These are phyloP conservation scores for Botryosphaeria dothidea DNA, from an alignment of 2,329 filamentous ascomycete species.

Conservation along the genomic window DNA sequence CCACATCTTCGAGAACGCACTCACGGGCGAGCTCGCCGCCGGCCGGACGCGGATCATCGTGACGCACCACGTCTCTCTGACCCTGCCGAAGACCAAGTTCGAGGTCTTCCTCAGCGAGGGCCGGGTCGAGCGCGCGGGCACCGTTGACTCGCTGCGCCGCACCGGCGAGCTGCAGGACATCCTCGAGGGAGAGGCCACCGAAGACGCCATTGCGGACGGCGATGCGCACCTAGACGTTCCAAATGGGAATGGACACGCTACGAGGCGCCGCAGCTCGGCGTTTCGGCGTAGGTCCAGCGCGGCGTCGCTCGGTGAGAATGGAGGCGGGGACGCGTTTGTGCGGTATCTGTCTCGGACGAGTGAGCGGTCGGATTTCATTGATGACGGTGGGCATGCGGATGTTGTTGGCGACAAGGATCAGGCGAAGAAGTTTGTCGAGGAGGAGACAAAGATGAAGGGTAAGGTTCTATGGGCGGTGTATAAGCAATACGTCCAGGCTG, in stretches of 20 bases:
- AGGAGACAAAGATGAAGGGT: conserved; percentile 71
- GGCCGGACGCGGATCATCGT: conserved; percentile 76
- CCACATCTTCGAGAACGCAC: conserved; percentile 74
- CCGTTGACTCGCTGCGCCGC: conserved; percentile 59
- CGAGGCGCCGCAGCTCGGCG: conserved; percentile 12
- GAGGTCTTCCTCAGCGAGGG: conserved; percentile 73
- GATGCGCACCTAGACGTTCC: conserved; percentile 26
- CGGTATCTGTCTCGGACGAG: conserved; percentile 15
- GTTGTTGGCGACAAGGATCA: conserved; percentile 24
- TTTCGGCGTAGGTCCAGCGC: not conserved
- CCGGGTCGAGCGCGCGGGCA: conserved; percentile 62
- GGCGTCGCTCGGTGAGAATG: not conserved
- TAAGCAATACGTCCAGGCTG: conserved; percentile 64
- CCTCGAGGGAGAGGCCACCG: conserved; percentile 47
- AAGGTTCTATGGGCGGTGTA: conserved; percentile 70
- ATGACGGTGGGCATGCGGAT: conserved; percentile 36
- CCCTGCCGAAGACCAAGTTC: conserved; percentile 70
- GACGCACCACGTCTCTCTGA: conserved; percentile 76
- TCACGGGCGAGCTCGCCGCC: conserved; percentile 68
- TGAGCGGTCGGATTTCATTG: conserved; percentile 16
- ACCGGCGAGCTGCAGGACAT: conserved; percentile 45
- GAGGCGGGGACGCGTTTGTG: not conserved
- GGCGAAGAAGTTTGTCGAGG: conserved; percentile 72
- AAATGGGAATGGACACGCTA: conserved; percentile 44
- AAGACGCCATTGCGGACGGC: conserved; percentile 39